Evolutionary conservation across 2,329 filamentous ascomycete species (phyloP).

Genomic region (Penicillium palitans): DNA sequence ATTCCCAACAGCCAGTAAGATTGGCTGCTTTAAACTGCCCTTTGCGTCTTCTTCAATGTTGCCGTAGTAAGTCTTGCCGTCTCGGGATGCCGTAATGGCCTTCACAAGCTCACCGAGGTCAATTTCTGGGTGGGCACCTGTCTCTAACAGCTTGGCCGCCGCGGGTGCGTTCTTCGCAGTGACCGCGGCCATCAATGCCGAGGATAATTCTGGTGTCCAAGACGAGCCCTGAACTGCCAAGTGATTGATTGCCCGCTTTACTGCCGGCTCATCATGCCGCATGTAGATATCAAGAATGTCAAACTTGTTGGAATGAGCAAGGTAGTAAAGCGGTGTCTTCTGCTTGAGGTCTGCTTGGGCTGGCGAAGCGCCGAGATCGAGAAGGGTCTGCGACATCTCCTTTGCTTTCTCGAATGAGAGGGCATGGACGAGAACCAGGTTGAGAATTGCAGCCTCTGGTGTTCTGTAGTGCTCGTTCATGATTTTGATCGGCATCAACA

Average conservation of each 20-base stretch:
- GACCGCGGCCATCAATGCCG: slow-evolving; percentile 62
- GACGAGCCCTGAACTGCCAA: slow-evolving; percentile 51
- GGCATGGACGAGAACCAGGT: slow-evolving; percentile 65
- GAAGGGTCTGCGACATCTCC: slow-evolving; percentile 63
- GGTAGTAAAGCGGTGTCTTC: slow-evolving; percentile 66
- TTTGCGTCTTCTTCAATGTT: slow-evolving; percentile 53
- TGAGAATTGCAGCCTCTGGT: slow-evolving; percentile 64
- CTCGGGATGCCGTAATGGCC: slow-evolving; percentile 13
- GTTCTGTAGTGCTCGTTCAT: slow-evolving; percentile 45
- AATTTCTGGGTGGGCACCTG: slow-evolving; percentile 61
- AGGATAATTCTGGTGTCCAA: slow-evolving; percentile 37
- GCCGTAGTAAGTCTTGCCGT: slow-evolving; percentile 34
- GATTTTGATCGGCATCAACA: slow-evolving; percentile 72
- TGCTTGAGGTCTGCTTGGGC: slow-evolving; percentile 69
- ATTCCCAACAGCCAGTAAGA: slow-evolving; percentile 60
- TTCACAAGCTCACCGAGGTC: slow-evolving; percentile 54
- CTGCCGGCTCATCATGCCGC: slow-evolving; percentile 59
- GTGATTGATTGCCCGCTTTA: slow-evolving; percentile 67
- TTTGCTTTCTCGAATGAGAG: slow-evolving; percentile 64
- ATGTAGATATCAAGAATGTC: slow-evolving; percentile 47
- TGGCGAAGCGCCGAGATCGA: slow-evolving; percentile 70
- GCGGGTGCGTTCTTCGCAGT: slow-evolving; percentile 49
- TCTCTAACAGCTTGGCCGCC: slow-evolving; percentile 61
- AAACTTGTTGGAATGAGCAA: slow-evolving; percentile 54
- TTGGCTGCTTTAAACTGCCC: slow-evolving; percentile 59